phyloP scores from a whole-genome alignment of 2,329 filamentous ascomycete genomes.

The Karstenula rhodostoma region DNA sequence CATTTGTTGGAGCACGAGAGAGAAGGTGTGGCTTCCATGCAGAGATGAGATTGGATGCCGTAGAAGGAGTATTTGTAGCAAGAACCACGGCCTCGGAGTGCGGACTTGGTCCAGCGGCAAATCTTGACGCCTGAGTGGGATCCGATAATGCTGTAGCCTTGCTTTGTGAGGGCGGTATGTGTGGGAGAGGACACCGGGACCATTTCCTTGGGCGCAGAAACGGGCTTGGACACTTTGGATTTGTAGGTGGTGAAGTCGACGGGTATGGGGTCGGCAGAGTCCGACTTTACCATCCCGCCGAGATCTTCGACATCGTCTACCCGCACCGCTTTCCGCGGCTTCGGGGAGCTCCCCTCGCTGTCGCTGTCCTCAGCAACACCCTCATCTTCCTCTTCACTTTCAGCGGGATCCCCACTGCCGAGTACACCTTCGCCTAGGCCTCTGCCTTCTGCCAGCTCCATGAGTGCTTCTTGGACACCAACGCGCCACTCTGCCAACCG shows the following conservation, averaged over 20 bases:
- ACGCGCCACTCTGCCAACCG: conserved; percentile 79
- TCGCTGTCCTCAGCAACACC: conserved; percentile 59
- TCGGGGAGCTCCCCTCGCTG: conserved; percentile 37
- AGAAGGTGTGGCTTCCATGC: conserved; percentile 97
- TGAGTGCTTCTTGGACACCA: conserved; percentile 76
- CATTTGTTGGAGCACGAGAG: conserved; percentile 98
- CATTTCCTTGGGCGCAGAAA: conserved; percentile 78
- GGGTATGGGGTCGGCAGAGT: conserved; percentile 63
- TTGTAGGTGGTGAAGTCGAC: conserved; percentile 86
- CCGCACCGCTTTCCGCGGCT: conserved; percentile 45
- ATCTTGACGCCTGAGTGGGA: conserved; percentile 97
- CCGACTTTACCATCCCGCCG: conserved; percentile 66
- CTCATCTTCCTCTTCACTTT: conserved; percentile 79
- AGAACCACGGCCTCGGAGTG: conserved; percentile 87
- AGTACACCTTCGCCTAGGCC: conserved; percentile 71
- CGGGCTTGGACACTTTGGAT: conserved; percentile 59
- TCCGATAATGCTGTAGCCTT: conserved; percentile 94
- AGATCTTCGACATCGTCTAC: conserved; percentile 88
- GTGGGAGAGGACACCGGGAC: conserved; percentile 91
- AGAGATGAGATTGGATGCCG: conserved; percentile 93
- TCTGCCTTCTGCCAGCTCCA: conserved; percentile 62
- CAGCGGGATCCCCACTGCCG: conserved; percentile 82
- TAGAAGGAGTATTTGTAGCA: conserved; percentile 99
- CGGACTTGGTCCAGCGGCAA: conserved; percentile 98
- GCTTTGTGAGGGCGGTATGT: conserved; percentile 87